phyloP scores from a whole-genome alignment of 257 asterid species.

The Voacanga thouarsii region DNA sequence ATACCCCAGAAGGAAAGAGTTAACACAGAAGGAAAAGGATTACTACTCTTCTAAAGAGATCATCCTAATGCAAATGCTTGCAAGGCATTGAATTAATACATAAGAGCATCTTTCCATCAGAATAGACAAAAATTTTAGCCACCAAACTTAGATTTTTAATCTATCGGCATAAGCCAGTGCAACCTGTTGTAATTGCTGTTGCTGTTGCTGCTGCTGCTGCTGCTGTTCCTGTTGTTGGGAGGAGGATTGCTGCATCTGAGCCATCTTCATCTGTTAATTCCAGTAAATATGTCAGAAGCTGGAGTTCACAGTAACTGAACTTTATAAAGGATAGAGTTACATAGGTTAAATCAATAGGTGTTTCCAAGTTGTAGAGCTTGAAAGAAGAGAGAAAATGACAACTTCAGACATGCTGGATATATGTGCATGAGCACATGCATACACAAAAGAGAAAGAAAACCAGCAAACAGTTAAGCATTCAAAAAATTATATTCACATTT shows the following conservation, averaged over 20 bases:
- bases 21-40: background rate
- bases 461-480: slow-evolving; percentile 9
- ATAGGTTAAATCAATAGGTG: background rate
- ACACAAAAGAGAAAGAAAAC: background rate
- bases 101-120: background rate
- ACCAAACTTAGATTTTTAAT: background rate
- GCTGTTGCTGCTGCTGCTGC: slow-evolving; percentile 46
- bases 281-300: slow-evolving; percentile 11
- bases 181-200: slow-evolving; percentile 46
- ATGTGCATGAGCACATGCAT: slow-evolving; percentile 4
- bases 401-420: background rate
- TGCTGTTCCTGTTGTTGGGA: slow-evolving; percentile 54
- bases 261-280: slow-evolving; percentile 44
- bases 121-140: background rate
- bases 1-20: background rate
- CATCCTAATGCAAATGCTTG: background rate
- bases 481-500: slow-evolving; percentile 42
- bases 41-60: background rate
- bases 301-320: background rate
- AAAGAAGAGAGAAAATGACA: background rate
- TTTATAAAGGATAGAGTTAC: background rate
- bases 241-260: slow-evolving; percentile 52
- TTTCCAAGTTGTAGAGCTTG: background rate
- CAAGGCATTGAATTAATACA: background rate
- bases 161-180: slow-evolving; percentile 5